phyloP scores from a whole-genome alignment of 2,329 filamentous ascomycete species.

The Fusarium nanum region DNA sequence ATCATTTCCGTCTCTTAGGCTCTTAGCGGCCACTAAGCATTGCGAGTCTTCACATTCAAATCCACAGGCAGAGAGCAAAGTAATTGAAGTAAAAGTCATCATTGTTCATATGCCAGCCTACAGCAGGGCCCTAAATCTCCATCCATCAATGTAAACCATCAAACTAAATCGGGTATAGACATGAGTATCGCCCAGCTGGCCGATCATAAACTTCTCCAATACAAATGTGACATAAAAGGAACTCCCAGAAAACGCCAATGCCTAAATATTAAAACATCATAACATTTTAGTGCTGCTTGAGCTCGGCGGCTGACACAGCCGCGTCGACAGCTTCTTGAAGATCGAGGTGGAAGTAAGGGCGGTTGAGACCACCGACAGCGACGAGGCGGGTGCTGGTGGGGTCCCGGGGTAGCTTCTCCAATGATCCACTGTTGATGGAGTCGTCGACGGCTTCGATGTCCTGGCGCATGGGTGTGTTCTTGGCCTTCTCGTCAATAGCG shows the following conservation, averaged over 20 bases:
- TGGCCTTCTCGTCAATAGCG: constrained; percentile 69
- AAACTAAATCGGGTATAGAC: constrained; percentile 31
- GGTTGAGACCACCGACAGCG: constrained; percentile 59
- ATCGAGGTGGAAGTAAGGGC: constrained; percentile 65
- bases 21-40: neutral
- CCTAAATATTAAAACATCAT: neutral
- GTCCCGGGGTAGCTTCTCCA: constrained; percentile 47
- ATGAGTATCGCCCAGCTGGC: constrained; percentile 24
- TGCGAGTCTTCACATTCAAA: no score
- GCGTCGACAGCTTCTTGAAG: constrained; percentile 62
- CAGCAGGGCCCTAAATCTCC: neutral
- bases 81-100: neutral
- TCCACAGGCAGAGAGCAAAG: neutral
- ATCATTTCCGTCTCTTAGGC: neutral
- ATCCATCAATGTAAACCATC: constrained; percentile 11
- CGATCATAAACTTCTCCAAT: constrained; percentile 10
- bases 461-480: constrained; percentile 31
- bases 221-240: constrained; percentile 1
- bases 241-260: constrained; percentile 1
- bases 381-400: constrained; percentile 49
- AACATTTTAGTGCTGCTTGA: constrained; percentile 40
- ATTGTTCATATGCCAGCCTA: constrained; percentile 6
- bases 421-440: constrained; percentile 38
- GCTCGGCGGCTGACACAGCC: constrained; percentile 53
- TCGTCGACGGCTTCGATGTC: constrained; percentile 48